Evolutionary conservation across 805 yeast genomes (phyloP).

Genomic region (Pichia cabralensis): DNA sequence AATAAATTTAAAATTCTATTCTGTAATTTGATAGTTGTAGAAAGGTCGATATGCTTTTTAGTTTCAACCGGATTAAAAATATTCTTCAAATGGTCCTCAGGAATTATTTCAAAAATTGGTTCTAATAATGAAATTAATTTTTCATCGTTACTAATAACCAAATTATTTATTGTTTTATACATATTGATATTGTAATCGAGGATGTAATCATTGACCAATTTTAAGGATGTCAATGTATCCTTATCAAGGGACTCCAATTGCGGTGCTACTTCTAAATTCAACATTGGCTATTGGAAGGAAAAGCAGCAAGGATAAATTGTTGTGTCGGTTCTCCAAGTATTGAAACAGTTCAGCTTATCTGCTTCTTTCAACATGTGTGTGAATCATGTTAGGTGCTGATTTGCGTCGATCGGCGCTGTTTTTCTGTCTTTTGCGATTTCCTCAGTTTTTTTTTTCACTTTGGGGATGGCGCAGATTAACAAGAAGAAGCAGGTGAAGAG

Average conservation of each 20-base stretch:
- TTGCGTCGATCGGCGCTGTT: no score
- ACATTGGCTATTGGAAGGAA: neutral
- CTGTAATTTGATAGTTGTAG: conserved; percentile 27
- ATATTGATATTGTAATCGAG: conserved; percentile 30
- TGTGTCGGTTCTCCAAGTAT: no score
- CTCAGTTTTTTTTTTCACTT: no score
- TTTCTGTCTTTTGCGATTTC: no score
- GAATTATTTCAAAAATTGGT: conserved; percentile 15
- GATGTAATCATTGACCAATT: conserved; percentile 26
- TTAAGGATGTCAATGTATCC: conserved; percentile 11
- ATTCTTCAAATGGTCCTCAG: conserved; percentile 17
- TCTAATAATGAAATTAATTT: conserved; percentile 17
- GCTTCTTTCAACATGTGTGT: no score
- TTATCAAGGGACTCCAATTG: conserved; percentile 9
- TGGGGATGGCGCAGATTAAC: no score
- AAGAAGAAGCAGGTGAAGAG: no score
- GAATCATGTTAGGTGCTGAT: no score
- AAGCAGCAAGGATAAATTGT: no score
- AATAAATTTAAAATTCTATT: conserved; percentile 25
- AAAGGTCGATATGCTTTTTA: conserved; percentile 11
- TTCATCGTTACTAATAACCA: conserved; percentile 13
- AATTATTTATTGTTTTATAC: conserved; percentile 22
- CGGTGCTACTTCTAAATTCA: neutral
- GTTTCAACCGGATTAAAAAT: conserved; percentile 17
- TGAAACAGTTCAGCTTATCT: no score